These are phyloP conservation scores for Coniosporium tulheliwenetii DNA, from an alignment of 2,329 filamentous ascomycete genomes.

Conservation along the genomic window DNA sequence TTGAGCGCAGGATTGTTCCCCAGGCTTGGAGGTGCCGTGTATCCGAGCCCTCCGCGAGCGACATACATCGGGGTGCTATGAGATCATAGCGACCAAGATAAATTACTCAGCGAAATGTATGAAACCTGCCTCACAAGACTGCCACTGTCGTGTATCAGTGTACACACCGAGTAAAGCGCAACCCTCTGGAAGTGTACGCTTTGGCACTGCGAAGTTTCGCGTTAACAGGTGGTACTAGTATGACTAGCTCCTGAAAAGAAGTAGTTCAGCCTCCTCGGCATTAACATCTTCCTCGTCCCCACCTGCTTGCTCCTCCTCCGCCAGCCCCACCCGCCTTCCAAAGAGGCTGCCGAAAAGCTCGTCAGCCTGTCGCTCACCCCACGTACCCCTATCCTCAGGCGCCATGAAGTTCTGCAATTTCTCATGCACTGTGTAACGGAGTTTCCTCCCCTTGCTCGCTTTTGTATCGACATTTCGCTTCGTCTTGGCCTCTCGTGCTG, in stretches of 20 bases:
- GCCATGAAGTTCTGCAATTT: conserved; percentile 98
- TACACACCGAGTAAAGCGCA: too few species aligned
- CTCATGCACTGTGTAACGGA: conserved; percentile 89
- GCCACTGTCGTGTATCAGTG: too few species aligned
- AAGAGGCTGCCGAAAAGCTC: conserved; percentile 36
- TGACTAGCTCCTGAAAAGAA: conserved; percentile 19
- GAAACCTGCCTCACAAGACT: too few species aligned
- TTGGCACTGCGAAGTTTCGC: too few species aligned
- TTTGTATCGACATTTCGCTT: conserved; percentile 80
- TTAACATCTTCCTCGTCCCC: conserved; percentile 18
- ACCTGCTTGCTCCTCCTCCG: conserved; percentile 20
- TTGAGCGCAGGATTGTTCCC: too few species aligned
- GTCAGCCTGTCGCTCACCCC: conserved; percentile 70
- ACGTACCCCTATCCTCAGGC: conserved; percentile 62
- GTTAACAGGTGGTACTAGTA: too few species aligned
- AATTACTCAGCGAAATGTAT: too few species aligned
- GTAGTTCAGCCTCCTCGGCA: conserved; percentile 19
- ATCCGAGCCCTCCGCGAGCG: too few species aligned
- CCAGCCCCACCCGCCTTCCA: conserved; percentile 26
- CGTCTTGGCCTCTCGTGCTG: conserved; percentile 65
- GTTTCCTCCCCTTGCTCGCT: conserved; percentile 86
- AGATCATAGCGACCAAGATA: too few species aligned
- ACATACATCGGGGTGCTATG: too few species aligned
- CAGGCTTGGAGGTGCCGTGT: too few species aligned
- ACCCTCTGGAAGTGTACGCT: too few species aligned